Conservation (phyloP, 176 grass and related monocot genomes). For the Cenchrus purpureus region DNA sequence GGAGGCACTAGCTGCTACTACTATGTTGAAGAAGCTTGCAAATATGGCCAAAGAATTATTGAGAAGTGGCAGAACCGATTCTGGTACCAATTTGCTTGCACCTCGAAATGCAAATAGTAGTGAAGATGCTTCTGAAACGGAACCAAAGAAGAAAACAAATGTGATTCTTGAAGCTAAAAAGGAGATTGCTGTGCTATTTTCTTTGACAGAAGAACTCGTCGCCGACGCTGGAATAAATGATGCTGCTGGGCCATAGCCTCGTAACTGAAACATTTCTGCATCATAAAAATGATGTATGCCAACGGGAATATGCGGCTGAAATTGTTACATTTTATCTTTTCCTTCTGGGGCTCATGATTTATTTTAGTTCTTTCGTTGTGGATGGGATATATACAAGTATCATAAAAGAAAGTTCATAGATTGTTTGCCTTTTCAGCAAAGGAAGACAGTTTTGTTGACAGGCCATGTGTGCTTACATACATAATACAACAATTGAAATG, state of each 20-base stretch:
- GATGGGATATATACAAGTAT: background rate
- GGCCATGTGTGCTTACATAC: background rate
- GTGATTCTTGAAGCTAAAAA: conserved; percentile 56
- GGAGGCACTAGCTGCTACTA: conserved; percentile 56
- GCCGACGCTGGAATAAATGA: conserved; percentile 31
- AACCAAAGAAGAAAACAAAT: conserved; percentile 16
- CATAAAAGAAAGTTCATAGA: background rate
- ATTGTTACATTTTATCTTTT: background rate
- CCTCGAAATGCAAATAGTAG: background rate
- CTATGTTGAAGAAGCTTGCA: conserved; percentile 46
- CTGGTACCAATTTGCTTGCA: conserved; percentile 27
- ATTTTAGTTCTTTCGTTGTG: conserved; percentile 7
- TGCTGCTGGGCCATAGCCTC: conserved; percentile 28
- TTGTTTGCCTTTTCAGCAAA: background rate
- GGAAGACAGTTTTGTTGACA: background rate
- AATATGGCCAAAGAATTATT: conserved; percentile 47
- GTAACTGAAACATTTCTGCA: conserved; percentile 18
- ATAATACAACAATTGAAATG: background rate
- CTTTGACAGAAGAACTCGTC: conserved; percentile 59
- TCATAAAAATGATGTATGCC: conserved; percentile 1
- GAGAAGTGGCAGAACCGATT: conserved; percentile 30
- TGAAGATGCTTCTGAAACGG: conserved; percentile 6
- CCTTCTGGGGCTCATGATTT: background rate
- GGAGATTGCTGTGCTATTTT: conserved; percentile 53
- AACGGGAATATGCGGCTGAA: background rate